phyloP scores from a whole-genome alignment of 176 grass and related monocot species.

The Tillandsia leiboldiana region DNA sequence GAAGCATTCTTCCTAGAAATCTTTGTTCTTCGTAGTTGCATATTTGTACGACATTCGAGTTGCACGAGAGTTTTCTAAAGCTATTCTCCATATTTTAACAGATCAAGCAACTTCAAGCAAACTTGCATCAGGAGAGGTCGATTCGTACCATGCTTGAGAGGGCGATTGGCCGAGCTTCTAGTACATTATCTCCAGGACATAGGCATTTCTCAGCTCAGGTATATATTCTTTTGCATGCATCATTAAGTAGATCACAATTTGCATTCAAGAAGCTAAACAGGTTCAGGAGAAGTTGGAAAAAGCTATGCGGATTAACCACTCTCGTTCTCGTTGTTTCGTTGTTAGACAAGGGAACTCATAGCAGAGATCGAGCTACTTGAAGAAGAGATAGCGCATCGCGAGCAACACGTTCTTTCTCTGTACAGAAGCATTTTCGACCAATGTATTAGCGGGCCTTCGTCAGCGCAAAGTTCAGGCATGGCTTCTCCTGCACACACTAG shows the following conservation, averaged over 20 bases:
- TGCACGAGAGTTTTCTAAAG: neutral
- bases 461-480: slow-evolving; percentile 68
- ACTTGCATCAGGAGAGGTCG: slow-evolving; percentile 87
- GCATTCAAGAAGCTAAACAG: too few relatives aligned
- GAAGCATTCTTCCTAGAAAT: too few relatives aligned
- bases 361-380: slow-evolving; percentile 89
- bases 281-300: too few relatives aligned
- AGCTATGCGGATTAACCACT: neutral
- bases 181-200: slow-evolving; percentile 79
- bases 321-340: slow-evolving; percentile 7
- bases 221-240: neutral
- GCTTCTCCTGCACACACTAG: slow-evolving; percentile 76
- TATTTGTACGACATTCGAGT: neutral
- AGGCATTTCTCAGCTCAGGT: slow-evolving; percentile 78
- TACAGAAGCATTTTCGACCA: slow-evolving; percentile 97
- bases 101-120: slow-evolving; percentile 72
- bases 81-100: slow-evolving; percentile 15
- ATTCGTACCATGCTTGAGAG: slow-evolving; percentile 67
- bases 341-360: slow-evolving; percentile 75
- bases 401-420: slow-evolving; percentile 90
- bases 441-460: slow-evolving; percentile 49
- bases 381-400: slow-evolving; percentile 83
- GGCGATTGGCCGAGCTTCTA: slow-evolving; percentile 81
- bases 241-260: too few relatives aligned
- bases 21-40: too few relatives aligned